Percentiles rank a stretch among this genome's conserved stretches.
These are phyloP conservation scores for Jacaranda copaia DNA, from an alignment of 257 asterid species.

Conservation along the genomic window DNA sequence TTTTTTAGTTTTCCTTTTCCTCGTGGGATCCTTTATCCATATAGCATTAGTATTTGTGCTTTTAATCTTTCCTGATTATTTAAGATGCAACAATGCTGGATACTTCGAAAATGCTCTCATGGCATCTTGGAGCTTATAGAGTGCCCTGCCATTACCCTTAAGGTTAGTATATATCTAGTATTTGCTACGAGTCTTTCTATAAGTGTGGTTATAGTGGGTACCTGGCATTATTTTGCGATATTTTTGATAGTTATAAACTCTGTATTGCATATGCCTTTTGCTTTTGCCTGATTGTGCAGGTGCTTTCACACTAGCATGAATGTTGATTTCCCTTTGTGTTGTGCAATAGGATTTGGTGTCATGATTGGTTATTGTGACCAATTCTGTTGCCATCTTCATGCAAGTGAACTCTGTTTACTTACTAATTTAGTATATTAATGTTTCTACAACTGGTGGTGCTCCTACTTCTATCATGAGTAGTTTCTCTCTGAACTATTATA, in stretches of 20 bases:
- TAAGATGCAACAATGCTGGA: not conserved
- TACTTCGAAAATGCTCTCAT: not conserved
- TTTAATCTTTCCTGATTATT: not conserved
- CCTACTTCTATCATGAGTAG: not conserved
- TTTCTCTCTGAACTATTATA: not conserved
- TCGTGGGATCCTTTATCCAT: too few species aligned
- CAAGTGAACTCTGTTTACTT: not conserved
- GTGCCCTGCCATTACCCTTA: not conserved
- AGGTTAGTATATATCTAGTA: not conserved
- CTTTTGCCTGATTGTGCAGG: not conserved
- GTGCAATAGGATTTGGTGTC: not conserved
- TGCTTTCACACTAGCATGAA: not conserved
- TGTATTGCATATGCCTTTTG: not conserved
- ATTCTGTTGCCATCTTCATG: not conserved
- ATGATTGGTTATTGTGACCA: constrained; percentile 2
- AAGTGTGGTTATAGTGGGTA: not conserved
- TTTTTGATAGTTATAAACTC: not conserved
- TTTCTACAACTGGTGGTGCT: not conserved
- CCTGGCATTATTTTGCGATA: not conserved
- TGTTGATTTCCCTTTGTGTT: not conserved
- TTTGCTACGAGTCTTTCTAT: not conserved
- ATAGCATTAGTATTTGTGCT: too few species aligned
- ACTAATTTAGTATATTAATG: not conserved
- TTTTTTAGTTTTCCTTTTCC: too few species aligned
- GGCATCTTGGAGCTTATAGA: not conserved